Evolutionary conservation across 1,284 basidiomycete species (phyloP), one percentile per base, ranked within the genome.

Genomic region (Volvariella surrecta): DNA sequence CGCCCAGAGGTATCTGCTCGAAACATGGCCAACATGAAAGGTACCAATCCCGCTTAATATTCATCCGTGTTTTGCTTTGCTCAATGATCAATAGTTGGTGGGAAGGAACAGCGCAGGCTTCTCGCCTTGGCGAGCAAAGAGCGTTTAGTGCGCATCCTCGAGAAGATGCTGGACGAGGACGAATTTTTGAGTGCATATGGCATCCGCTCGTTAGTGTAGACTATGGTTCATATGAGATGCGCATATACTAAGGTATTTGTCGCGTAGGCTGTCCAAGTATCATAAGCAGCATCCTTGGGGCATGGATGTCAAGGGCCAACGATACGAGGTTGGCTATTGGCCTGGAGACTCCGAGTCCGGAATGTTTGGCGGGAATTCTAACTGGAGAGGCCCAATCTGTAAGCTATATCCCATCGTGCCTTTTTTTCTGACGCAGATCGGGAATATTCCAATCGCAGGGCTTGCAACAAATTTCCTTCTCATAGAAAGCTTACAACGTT

Each of bases 281-380:
- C 95, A 99, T 66, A 82, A 94, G 62, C 84, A 94, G 13, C 74
- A 90, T 49, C 95, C 96, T 10, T 99, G 90, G 89, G 85, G 84
- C 11, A 95, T 97, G 76, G 71, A 92, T 51, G 94, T 97, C 38
- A 79, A 95, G 48, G 94, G 92, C 15, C 79, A 97, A 53, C 76
- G 85, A 40, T 91, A 96, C 59, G 87, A 91, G 56, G 91, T 98
- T 32, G 79, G 80, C 35, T 99, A 98, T 66, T 99, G 95, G 96
- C 93, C 95, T 0, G 96, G 94, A 13, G 95, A 99, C 60, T 96
- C 92, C 1, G 80, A 79, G 57, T 93, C 89, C 24, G 93, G 92
- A 46, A 99, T 99, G 95, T 98, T 98, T 62, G 95, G 96, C 44
- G 94, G 94, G 22, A 98, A 98, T 63, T 93, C 89, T 16, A 97